phyloP scores from a whole-genome alignment of 805 yeast genomes.

The Yamadazyma takamatsuzukensis region DNA sequence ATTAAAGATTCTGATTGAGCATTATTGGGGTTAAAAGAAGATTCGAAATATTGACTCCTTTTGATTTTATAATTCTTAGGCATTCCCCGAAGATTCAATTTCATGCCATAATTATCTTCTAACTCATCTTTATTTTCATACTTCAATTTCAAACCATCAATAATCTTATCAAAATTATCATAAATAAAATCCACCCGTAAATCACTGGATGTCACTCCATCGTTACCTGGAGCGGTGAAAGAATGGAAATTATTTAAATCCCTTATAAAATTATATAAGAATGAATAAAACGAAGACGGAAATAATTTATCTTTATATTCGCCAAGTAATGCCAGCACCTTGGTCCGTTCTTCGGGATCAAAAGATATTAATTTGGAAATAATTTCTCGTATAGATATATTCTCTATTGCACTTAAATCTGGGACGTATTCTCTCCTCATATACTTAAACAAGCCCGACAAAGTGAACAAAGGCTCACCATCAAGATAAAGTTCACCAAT shows the following conservation, averaged over 20 bases:
- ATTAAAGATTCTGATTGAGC: constrained; percentile 40
- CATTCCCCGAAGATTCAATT: constrained; percentile 52
- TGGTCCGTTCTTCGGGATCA: constrained; percentile 57
- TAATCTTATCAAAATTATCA: constrained; percentile 50
- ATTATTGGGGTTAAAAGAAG: background rate
- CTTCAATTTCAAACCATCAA: constrained; percentile 19
- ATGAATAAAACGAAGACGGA: constrained; percentile 67
- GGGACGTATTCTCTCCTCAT: constrained; percentile 67
- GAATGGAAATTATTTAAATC: constrained; percentile 22
- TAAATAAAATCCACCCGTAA: constrained; percentile 58
- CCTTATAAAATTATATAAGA: constrained; percentile 63
- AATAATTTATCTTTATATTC: constrained; percentile 47
- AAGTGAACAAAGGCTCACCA: constrained; percentile 80
- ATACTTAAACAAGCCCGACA: constrained; percentile 84
- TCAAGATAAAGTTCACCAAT: constrained; percentile 86
- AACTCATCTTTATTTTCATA: constrained; percentile 14
- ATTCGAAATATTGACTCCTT: constrained; percentile 20
- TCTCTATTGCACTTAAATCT: constrained; percentile 53
- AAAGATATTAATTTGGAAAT: constrained; percentile 60
- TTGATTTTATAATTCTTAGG: constrained; percentile 40
- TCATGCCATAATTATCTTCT: too few relatives aligned
- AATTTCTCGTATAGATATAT: constrained; percentile 48
- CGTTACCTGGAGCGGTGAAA: constrained; percentile 12
- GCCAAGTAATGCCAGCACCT: constrained; percentile 51
- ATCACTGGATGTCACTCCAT: constrained; percentile 28